Base-by-base conservation (phyloP, 768 basidiomycete species). In the Russula compacta region DNA sequence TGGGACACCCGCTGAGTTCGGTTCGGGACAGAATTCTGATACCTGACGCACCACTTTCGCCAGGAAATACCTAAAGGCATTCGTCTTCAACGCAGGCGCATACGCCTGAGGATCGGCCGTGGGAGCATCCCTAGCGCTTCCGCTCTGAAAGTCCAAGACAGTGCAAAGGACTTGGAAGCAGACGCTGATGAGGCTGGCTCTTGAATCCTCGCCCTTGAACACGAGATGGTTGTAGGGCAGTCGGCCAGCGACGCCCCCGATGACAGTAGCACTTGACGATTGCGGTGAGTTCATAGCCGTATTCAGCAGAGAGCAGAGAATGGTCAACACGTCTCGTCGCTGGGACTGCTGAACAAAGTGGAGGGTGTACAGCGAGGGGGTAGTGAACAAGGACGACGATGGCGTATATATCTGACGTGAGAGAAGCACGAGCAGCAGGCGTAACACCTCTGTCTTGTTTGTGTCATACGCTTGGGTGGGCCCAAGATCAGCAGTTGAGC, bases 291-390 rank as follows among this genome's bases (percentile, higher is more conserved):
- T 90, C 80, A 91, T 82, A 57, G 85, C 83, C 10, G 92, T 95
- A 70, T 99, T 99, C 61, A 99, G 76, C 48, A 97, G 75, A 4
- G 95, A 98, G 73, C 95, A 99, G 8, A 99, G 75, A 32, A 98
- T 76, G 4, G 95, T 94, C 58, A 99, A 79, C n/a, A 95, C 86
- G 67, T 94, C 82, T 46, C 88, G 82, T 58, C 92, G 81, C 61
- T 86, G 79, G 56, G 84, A 81, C 71, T 84, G 78, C 72, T 92
- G 88, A 10, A 88, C 86, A 50, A 92, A 77, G 69, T 92, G 82
- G 8, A 89, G 79, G 17, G 90, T 83, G 69, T 90, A 93, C 47
- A 82, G 78, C 3, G 89, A 88, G 0, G 89, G 87, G 56, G 81
- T 84, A 17, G 82, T 80, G 72, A 87, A 82, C 21, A 97, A 73